Evolutionary conservation across 1,284 basidiomycete species (phyloP).

Genomic region (Cystobasidiaceae sp.): DNA sequence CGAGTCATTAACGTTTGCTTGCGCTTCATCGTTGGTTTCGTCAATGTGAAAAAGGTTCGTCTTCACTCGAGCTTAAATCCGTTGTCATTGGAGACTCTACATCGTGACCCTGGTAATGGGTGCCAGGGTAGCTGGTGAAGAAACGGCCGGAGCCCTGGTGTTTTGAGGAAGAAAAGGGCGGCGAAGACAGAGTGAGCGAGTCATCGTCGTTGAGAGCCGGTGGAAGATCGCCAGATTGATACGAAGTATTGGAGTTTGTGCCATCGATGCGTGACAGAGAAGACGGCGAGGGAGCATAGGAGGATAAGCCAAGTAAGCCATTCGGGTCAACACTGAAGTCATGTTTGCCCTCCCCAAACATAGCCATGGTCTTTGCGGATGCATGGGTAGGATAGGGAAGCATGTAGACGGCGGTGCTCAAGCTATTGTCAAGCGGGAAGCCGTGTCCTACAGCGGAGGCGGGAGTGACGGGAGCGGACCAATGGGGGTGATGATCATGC

Average conservation of each 20-base stretch:
- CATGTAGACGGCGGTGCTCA: too few species aligned
- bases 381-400: too few species aligned
- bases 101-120: not conserved
- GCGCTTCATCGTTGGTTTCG: not conserved
- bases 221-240: not conserved
- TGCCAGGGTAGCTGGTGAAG: not conserved
- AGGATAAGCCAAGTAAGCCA: slow-evolving; percentile 15
- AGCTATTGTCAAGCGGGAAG: too few species aligned
- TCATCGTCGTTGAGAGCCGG: not conserved
- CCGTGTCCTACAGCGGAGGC: too few species aligned
- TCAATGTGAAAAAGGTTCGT: not conserved
- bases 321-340: not conserved
- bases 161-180: not conserved
- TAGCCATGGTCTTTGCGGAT: too few species aligned
- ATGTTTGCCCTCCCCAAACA: not conserved
- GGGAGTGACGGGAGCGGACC: too few species aligned
- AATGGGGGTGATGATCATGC: too few species aligned
- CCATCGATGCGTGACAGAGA: not conserved
- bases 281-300: not conserved
- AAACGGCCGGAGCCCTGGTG: not conserved
- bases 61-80: slow-evolving; percentile 12
- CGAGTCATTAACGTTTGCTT: not conserved
- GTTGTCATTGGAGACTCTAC: slow-evolving; percentile 3
- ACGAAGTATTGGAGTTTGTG: not conserved
- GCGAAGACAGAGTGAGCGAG: not conserved